Evolutionary conservation across 768 basidiomycete genomes (phyloP), one percentile per base, ranked within the genome.

Genomic region (Boletus insuetus): DNA sequence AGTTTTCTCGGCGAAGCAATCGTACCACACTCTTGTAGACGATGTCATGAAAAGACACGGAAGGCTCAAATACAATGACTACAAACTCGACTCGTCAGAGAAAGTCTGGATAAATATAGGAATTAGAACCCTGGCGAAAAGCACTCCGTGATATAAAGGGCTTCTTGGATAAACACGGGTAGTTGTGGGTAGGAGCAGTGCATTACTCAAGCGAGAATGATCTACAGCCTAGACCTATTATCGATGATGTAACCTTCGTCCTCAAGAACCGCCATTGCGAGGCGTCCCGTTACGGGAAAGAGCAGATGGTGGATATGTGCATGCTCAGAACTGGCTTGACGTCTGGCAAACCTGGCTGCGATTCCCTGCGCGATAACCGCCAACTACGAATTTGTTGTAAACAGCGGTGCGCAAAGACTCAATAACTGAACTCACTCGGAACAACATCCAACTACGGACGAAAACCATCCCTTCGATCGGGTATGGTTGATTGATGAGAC

Each of bases 301-400:
- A 76, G 64, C 2, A 54, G 50, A 12, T 49, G 55, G 39, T 79
- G 75, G 45, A 78, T 58, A 42, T 71, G 74, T 8, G 94, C 94
- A 41, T 76, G 74, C 69, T 93, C 92, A 0, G 93, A 95, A 67
- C 90, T 94, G 4, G 94, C 93, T 70, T 97, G 94, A 19, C 91
- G 83, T 24, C 87, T 79, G 1, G 92, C 91, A 49, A 82, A 83
- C 42, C 94, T 82, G 31, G 94, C 94, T 2, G 94, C 90, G 58
- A 97, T 94, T 4, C 94, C 94, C 73, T 97, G 94, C 2, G 83
- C 75, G 60, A 97, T 95, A 55, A 96, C 79, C 0, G 91, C 79
- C 24, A 89, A 71, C 89, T 89, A 60, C 17, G 46, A 17, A 56
- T 47, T 37, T 32, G 48, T 48, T 47, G 8, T 51, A 49, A 46